Evolutionary conservation across 805 yeast species (phyloP).

Genomic region (Starmerella bombicola): DNA sequence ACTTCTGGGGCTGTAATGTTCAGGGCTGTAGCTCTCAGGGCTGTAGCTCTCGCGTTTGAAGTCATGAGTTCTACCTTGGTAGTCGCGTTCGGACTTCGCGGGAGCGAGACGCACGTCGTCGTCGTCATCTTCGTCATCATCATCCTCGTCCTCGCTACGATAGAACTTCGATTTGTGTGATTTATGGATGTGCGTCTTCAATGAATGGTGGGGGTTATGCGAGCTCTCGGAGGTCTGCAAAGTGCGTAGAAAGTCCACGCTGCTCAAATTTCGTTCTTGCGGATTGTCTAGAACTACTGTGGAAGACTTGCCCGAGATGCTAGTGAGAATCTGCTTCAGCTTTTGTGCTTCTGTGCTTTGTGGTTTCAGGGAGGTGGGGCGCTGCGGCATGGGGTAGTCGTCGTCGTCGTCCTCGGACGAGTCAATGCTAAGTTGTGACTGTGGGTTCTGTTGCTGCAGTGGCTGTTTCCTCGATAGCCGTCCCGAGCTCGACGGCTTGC

Average conservation of each 20-base stretch:
- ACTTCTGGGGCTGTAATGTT: no score
- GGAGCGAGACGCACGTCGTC: constrained; percentile 1
- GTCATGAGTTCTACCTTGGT: no score
- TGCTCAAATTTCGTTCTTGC: constrained; percentile 25
- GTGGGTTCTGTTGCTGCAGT: constrained; percentile 1
- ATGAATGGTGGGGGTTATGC: constrained; percentile 5
- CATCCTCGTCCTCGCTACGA: neutral
- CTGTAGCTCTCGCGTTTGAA: no score
- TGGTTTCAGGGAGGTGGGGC: neutral
- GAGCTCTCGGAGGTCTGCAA: constrained; percentile 22
- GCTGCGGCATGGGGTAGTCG: constrained; percentile 3
- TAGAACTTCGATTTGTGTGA: neutral
- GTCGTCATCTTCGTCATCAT: constrained; percentile 3
- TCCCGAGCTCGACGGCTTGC: neutral
- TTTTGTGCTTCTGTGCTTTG: constrained; percentile 16
- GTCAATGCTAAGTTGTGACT: neutral
- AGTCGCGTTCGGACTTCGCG: no score
- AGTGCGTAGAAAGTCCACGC: constrained; percentile 29
- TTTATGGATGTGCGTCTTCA: constrained; percentile 3
- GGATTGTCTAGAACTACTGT: constrained; percentile 27
- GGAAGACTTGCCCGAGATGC: constrained; percentile 26
- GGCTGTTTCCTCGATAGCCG: neutral
- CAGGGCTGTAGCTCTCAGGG: no score
- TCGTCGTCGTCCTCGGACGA: neutral
- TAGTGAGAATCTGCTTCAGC: constrained; percentile 29